Conservation (phyloP, 108 stramenopile species). For the Hondaea fermentalgiana region DNA sequence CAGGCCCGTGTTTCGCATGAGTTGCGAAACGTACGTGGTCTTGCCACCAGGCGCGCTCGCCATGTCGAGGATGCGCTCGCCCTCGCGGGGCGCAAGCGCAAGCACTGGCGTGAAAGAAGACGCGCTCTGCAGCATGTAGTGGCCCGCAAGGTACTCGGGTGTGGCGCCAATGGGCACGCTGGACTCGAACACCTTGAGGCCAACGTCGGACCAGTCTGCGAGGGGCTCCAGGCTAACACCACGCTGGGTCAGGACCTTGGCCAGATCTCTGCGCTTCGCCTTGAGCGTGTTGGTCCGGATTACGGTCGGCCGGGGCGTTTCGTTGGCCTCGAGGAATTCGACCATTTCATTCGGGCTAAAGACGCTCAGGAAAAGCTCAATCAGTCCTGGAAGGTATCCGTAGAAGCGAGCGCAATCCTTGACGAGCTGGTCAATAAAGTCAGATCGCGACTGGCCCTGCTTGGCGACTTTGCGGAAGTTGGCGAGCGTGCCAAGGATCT, state of each 20-base stretch:
- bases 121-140: conserved; percentile 98
- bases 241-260: conserved; percentile 86
- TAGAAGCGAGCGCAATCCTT: conserved; percentile 81
- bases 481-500: conserved; percentile 76
- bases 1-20: conserved; percentile 91
- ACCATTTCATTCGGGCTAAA: conserved; percentile 81
- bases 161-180: conserved; percentile 97
- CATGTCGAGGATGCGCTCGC: conserved; percentile 91
- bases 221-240: conserved; percentile 93
- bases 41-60: conserved; percentile 96
- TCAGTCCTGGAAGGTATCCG: conserved; percentile 88
- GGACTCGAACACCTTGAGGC: conserved; percentile 88
- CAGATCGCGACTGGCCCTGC: conserved; percentile 69
- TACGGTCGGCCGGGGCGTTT: conserved; percentile 83
- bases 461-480: conserved; percentile 79
- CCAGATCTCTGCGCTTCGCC: conserved; percentile 87
- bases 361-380: conserved; percentile 86
- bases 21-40: conserved; percentile 87
- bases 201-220: conserved; percentile 94
- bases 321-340: conserved; percentile 90
- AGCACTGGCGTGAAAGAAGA: conserved; percentile 93
- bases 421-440: conserved; percentile 80
- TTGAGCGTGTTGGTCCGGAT: conserved; percentile 97
- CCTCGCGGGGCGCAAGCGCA: conserved; percentile 82
- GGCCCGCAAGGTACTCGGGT: conserved; percentile 95